Base-by-base conservation (phyloP, 768 basidiomycete genomes). In the Scleroderma citrinum region DNA sequence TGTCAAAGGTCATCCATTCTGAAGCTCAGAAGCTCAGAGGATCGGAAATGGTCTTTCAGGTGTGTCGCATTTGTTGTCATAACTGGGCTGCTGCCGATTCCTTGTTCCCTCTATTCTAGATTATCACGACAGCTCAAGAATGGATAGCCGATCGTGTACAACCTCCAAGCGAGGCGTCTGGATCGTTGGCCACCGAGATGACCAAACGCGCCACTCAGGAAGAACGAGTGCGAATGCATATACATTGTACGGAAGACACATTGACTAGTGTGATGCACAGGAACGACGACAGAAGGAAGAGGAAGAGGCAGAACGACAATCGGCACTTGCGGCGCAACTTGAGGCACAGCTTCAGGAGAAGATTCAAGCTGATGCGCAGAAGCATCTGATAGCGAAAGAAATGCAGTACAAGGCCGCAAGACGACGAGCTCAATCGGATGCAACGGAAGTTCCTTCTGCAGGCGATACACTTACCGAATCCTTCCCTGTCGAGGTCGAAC, bases 121-220 rank as follows among this genome's bases (percentile, higher is more conserved):
- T 90, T 54, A 76, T 82, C 40, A 81, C 72, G 6, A 76, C 80
- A 38, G 76, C 76, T 41, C 82, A 87, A 64, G 85, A 87, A 31
- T 90, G 86, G 87, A 70, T 90, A 42, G 66, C 70, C 14, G 68
- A 69, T 21, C 76, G 83, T 50, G 70, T 87, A 40, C 67, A 68
- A 19, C 82, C 81, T 1, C 74, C 76, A 2, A 69, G 71, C 7
- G 83, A 87, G 62, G 75, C 72, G 7, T 69, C 72, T 12, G 85
- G 83, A 14, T 92, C 90, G 0, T 74, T 92, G 4, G 89, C 89
- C 11, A 71, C 78, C 5, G 78, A 91, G 62, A 91, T 92, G 90
- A 83, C 72, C 40, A 77, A 75, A 53, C 78, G 90, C 26, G 87
- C 87, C 0, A 67, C 71, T 53, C 83, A 87, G 44, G 81, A 84